Base-by-base conservation (phyloP, 2,329 filamentous ascomycete species). In the Balansia obtecta region DNA sequence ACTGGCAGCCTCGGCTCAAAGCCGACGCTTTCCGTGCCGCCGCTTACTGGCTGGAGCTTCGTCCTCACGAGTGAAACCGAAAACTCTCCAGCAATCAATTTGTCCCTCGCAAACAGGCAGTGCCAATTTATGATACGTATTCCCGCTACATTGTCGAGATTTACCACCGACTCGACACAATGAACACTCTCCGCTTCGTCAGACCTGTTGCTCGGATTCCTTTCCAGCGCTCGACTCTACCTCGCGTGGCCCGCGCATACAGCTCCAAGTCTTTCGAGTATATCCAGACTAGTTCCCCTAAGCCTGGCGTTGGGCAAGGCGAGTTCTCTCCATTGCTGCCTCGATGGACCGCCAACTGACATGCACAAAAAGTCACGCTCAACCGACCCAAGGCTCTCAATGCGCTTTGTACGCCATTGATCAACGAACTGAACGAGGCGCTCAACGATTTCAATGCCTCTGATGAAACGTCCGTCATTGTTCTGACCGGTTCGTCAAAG, bases 311-410 rank as follows among this genome's bases (percentile, higher is more conserved):
- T 52, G 88, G 87, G 2, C 79, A 95, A 71, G 86, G 91, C 95
- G 76, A 55, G 72, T 48, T 50, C 12, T 10, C 22, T 27, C 38
- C n/a, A 13, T 11, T 12, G 16, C 42, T 16, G 9, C 45, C 32
- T 32, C 38, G 6, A 46, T 32, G 27, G 45, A 18, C 27, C 18
- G 32, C 27, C 45, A 16, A 40, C 32, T 58, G 42, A 54, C 47
- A 47, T 47, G n/a, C 49, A 39, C 45, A 50, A 47, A 50, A 58
- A 96, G 91, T 97, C 62, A 93, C 89, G 13, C 75, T 98, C 57
- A 88, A 94, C 76, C 86, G 93, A 43, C 93, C 93, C 55, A 95
- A 94, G 75, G 89, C 91, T 43, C 82, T 95, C 63, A 98, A 98
- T 68, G 93, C 93, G 44, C 81, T 98, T 56, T 91, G 79, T 70